Evolutionary conservation across 208 protist genomes (phyloP), one percentile per base, ranked within the genome.

Genomic region (Wallacemonas sp.): DNA sequence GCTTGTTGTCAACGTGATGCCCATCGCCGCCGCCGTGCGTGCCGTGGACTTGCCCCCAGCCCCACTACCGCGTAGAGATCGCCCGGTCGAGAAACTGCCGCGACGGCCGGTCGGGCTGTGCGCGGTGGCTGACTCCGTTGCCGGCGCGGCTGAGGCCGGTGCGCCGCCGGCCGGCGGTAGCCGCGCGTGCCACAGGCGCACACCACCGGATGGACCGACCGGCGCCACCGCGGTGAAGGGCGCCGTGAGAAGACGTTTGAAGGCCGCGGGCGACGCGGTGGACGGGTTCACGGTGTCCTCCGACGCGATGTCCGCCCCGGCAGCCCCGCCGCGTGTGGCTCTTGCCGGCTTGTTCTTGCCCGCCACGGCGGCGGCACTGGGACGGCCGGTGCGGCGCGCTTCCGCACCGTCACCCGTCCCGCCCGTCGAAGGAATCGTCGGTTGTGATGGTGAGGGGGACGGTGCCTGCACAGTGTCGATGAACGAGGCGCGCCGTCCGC

Each of bases 181-280:
- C 8, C 54, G 60, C 1, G 68, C 62, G 26, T 52, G 44, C 68
- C 68, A 74, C 36, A 74, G 61, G 0, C 68, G 68, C 10, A 74
- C 54, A 17, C 24, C 24, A 21, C 68, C 68, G 41, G 32, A 48
- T 8, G 61, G 45, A 24, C 58, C 52, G 30, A 74, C 63, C 24
- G 61, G 68, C 6, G 68, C 61, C 26, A 27, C 26, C 6, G 37
- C 19, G 19, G n/a, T 34, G 17, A 4, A 21, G 24, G 13, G 3
- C 0, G 33, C 46, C 19, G 32, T 4, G 30, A 52, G 26, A 22
- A 24, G 29, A 26, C 39, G n/a, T 10, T 29, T 17, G 27, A 52
- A 12, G 17, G 24, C 50, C 4, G 50, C 50, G 5, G 9, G 45
- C 24, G 45, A 19, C n/a, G 9, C 13, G 17, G 19, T 3, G 10